These are phyloP conservation scores for Bromus sterilis DNA, from an alignment of 176 grass and related monocot species.

Conservation along the genomic window DNA sequence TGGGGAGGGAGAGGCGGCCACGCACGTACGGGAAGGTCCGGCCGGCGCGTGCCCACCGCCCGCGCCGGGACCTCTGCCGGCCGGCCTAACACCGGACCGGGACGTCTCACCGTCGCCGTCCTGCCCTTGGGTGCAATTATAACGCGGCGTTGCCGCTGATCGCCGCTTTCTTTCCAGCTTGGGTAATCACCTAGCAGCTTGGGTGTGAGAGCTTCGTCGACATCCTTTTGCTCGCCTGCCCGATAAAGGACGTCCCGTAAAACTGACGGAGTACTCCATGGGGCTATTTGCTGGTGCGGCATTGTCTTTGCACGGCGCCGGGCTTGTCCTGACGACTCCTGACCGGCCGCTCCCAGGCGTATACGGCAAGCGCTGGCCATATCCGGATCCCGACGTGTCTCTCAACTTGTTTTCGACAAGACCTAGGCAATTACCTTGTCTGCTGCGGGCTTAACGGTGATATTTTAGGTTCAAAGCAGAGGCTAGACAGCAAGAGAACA, in stretches of 20 bases:
- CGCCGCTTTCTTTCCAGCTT: neutral
- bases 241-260: neutral
- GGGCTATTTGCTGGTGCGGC: neutral
- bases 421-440: neutral
- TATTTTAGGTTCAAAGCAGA: neutral
- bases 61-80: neutral
- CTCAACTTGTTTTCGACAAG: neutral
- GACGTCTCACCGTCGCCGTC: conserved; percentile 19
- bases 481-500: neutral
- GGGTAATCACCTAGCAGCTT: neutral
- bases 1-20: neutral
- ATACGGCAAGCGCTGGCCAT: neutral
- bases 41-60: neutral
- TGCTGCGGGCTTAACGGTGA: neutral
- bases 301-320: neutral
- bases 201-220: neutral
- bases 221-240: neutral
- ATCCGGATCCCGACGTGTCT: no score
- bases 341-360: neutral
- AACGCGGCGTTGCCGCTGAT: neutral
- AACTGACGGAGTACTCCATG: neutral
- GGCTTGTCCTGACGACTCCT: neutral
- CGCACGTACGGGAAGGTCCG: conserved; percentile 16
- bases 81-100: conserved; percentile 16
- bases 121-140: neutral